Evolutionary conservation across 2,329 filamentous ascomycete species (phyloP).

Genomic region (Teratosphaeria pseudoeucalypti): DNA sequence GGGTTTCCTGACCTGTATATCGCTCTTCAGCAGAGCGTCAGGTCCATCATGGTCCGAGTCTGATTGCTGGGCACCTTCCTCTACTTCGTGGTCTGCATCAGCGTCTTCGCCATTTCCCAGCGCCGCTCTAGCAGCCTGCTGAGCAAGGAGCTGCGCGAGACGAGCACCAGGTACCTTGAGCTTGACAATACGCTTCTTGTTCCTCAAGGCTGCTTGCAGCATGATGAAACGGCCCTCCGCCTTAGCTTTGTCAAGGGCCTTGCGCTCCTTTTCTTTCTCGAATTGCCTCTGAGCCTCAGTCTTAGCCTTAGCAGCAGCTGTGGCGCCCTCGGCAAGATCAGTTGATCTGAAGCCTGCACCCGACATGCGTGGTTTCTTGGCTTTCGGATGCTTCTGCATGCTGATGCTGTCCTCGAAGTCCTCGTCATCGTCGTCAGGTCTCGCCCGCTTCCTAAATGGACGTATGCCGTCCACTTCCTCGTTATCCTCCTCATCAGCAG

Average conservation of each 20-base stretch:
- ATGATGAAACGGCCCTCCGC: constrained; percentile 36
- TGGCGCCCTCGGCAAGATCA: constrained; percentile 20
- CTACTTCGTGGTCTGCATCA: constrained; percentile 21
- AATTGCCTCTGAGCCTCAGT: constrained; percentile 38
- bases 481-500: constrained; percentile 15
- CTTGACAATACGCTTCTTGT: constrained; percentile 35
- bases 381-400: constrained; percentile 25
- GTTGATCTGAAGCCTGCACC: constrained; percentile 23
- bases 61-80: constrained; percentile 14
- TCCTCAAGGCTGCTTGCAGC: constrained; percentile 35
- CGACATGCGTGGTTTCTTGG: constrained; percentile 24
- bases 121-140: constrained; percentile 20
- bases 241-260: constrained; percentile 29
- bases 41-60: constrained; percentile 10
- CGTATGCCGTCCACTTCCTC: constrained; percentile 11
- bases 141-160: constrained; percentile 27
- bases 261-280: constrained; percentile 35
- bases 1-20: constrained; percentile 23
- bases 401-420: constrained; percentile 27
- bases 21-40: constrained; percentile 20
- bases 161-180: constrained; percentile 28
- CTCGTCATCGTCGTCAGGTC: constrained; percentile 17
- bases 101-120: constrained; percentile 13
- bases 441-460: constrained; percentile 19
- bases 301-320: constrained; percentile 24